Evolutionary conservation across 345 rosid species (phyloP).

Genomic region (Eucalyptus erythrocorys): DNA sequence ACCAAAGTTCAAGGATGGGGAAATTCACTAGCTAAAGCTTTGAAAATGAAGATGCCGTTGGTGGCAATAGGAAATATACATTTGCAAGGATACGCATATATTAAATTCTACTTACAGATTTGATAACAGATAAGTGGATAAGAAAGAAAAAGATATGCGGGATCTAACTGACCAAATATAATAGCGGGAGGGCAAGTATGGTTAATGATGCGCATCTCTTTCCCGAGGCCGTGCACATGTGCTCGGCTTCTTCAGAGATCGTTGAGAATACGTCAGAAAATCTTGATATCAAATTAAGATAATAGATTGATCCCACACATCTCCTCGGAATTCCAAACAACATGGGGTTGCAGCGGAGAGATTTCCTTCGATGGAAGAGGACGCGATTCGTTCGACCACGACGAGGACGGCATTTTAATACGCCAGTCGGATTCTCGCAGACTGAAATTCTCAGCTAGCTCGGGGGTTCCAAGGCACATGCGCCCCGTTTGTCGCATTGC

Average conservation of each 20-base stretch:
- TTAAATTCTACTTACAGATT: not conserved
- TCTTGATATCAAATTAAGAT: not conserved
- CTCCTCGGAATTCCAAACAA: not conserved
- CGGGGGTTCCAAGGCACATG: not conserved
- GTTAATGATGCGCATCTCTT: not conserved
- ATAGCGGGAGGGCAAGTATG: not conserved
- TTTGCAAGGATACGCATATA: too few species aligned
- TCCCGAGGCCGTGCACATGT: not conserved
- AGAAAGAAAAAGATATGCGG: not conserved
- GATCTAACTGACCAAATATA: not conserved
- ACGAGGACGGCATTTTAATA: not conserved
- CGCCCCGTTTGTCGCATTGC: not conserved
- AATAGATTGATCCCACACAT: not conserved
- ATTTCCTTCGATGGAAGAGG: not conserved
- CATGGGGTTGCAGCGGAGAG: not conserved
- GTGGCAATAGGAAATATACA: not conserved
- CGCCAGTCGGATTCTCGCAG: not conserved
- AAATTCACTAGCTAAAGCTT: not conserved
- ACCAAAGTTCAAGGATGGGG: not conserved
- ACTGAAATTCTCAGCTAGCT: not conserved
- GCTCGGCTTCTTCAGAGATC: not conserved
- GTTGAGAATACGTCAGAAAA: not conserved
- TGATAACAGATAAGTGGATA: not conserved
- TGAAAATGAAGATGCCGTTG: not conserved
- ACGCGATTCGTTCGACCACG: not conserved